Base-by-base conservation (phyloP, 2,329 filamentous ascomycete species). In the Fusarium pseudograminearum region DNA sequence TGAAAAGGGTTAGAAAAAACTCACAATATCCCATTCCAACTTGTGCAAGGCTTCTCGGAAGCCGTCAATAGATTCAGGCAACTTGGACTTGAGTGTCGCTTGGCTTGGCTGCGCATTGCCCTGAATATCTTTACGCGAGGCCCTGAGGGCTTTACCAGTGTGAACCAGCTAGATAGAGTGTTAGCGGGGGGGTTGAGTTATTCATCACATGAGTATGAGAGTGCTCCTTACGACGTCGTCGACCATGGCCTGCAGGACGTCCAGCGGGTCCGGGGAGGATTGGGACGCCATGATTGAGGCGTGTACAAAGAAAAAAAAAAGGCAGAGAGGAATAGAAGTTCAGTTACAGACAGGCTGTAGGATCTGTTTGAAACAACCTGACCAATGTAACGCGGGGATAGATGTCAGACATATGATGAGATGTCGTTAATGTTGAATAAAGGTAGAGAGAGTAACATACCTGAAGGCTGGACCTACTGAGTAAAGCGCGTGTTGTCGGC, bases 21-120 rank as follows among this genome's bases (percentile, higher is more conserved):
- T 76, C 79, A 89, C 87, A 73, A 89, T 87, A 28, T 89, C 86
- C 61, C 77, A 78, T 73, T 90, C 87, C 7, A 90, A 73, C 9
- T 87, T 84, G 65, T 89, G 85, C 4, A 90, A 77, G 10, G 85
- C 84, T 57, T 78, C 78, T 61, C 89, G 86, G 73, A 86, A 87
- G 9, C 77, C 75, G 38, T 77, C 78, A 57, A 86, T 80, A n/a
- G 81, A 80, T 42, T 85, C 83, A 33, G 81, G 78, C 57, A 87
- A 76, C 70, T 83, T 85, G 45, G 78, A 75, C 55, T 81, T 80
- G 73, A 73, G 76, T 40, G 72, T 74, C 66, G 74, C 74, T 33
- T 78, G 76, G 18, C 74, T 74, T 18, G 76, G 77, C 18, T 74
- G 72, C 18, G 80, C 63, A 44, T 79, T 79, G 60, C 79, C 81